Percentiles rank a stretch among this genome's conserved stretches.
Evolutionary conservation across 768 basidiomycete genomes (phyloP).

Genomic region (Dentipellis fragilis): DNA sequence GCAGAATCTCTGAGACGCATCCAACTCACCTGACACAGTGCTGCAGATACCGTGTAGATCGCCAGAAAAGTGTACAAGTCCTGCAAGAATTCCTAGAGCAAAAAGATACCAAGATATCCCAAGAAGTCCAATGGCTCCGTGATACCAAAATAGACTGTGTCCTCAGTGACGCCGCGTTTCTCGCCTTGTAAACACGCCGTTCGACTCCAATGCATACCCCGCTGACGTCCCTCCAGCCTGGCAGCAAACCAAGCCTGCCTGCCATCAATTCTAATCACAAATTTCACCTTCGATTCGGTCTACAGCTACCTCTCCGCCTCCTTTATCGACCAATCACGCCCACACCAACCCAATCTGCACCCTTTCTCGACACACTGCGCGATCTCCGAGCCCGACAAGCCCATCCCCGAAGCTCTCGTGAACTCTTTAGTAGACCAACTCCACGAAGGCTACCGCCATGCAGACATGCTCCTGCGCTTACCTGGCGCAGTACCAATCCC

Average conservation of each 20-base stretch:
- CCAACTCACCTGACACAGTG: conserved; percentile 1
- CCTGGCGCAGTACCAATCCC: conserved; percentile 74
- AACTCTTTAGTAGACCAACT: conserved; percentile 57
- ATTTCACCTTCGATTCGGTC: conserved; percentile 80
- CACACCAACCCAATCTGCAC: conserved; percentile 5
- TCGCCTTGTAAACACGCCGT: conserved; percentile 49
- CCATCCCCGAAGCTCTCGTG: conserved; percentile 39
- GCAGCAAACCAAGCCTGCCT: conserved; percentile 55
- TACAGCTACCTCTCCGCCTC: conserved; percentile 65
- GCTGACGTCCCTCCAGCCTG: conserved; percentile 28
- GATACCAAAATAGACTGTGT: conserved; percentile 45
- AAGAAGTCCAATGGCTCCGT: conserved; percentile 50
- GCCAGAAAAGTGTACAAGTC: conserved; percentile 55
- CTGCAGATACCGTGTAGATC: conserved; percentile 60
- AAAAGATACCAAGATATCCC: conserved; percentile 43
- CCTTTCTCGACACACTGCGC: not conserved
- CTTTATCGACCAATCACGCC: conserved; percentile 22
- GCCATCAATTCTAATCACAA: conserved; percentile 68
- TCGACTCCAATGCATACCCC: not conserved
- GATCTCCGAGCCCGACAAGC: conserved; percentile 29
- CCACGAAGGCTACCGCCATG: conserved; percentile 54
- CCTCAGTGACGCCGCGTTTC: conserved; percentile 68
- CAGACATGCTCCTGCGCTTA: conserved; percentile 58
- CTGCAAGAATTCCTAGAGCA: conserved; percentile 45
- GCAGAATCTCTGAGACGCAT: not conserved